phyloP scores from a whole-genome alignment of 1,139 yeast genomes.

The Pichia cactophila region DNA sequence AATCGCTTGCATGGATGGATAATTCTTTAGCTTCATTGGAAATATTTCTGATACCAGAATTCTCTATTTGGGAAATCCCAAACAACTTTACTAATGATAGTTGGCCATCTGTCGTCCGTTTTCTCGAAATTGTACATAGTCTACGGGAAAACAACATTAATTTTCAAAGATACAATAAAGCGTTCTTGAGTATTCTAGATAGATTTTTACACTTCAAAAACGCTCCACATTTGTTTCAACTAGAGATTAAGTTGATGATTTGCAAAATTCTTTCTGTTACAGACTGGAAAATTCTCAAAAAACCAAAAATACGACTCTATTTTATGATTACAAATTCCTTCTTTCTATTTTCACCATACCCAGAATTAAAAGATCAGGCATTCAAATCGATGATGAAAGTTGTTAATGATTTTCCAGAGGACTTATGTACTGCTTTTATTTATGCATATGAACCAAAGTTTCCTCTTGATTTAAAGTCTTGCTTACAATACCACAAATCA shows the following conservation, averaged over 20 bases:
- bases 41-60: neutral
- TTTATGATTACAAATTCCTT: neutral
- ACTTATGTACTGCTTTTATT: neutral
- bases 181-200: too few relatives aligned
- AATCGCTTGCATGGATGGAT: neutral
- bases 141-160: neutral
- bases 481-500: neutral
- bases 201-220: too few relatives aligned
- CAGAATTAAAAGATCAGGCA: neutral
- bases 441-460: neutral
- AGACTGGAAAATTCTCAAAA: neutral
- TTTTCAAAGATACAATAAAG: too few relatives aligned
- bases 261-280: neutral
- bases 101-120: neutral
- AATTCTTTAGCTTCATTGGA: neutral
- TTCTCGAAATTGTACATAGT: too few relatives aligned
- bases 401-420: neutral
- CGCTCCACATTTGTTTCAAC: neutral
- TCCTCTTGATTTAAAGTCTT: neutral
- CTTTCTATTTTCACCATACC: neutral
- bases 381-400: neutral
- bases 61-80: neutral
- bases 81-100: neutral
- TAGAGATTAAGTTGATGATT: too few relatives aligned
- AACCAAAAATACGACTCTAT: neutral